Conservation (phyloP, 2,329 filamentous ascomycete species). For the Aspergillus fumigatus region DNA sequence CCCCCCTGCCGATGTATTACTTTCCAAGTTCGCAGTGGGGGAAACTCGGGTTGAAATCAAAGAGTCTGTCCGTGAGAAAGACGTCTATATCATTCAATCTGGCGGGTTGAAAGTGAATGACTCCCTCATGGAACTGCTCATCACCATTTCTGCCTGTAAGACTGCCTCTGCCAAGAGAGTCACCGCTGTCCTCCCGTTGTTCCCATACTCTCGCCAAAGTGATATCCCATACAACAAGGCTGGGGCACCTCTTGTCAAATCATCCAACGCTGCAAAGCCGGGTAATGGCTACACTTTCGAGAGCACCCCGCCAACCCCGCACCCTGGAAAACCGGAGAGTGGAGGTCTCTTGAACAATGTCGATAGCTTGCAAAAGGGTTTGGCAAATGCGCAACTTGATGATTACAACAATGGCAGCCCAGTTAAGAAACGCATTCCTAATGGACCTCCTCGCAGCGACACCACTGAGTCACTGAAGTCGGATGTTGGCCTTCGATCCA, state of each 20-base stretch:
- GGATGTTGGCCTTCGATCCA: constrained; percentile 16
- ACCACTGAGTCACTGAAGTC: constrained; percentile 37
- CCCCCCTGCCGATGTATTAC: constrained; percentile 74
- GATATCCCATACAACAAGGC: constrained; percentile 96
- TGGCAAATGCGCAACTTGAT: constrained; percentile 63
- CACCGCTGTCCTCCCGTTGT: constrained; percentile 88
- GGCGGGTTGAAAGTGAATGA: constrained; percentile 92
- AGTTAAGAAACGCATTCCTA: constrained; percentile 42
- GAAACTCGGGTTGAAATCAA: constrained; percentile 94
- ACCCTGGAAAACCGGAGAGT: constrained; percentile 65
- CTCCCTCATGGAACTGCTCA: constrained; percentile 91
- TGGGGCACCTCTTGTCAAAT: constrained; percentile 79
- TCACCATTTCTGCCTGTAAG: constrained; percentile 98
- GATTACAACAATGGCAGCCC: constrained; percentile 44
- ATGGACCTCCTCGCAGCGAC: constrained; percentile 36
- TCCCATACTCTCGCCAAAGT: constrained; percentile 94
- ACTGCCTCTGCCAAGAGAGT: constrained; percentile 87
- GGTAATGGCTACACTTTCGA: constrained; percentile 74
- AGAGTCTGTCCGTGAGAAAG: constrained; percentile 94
- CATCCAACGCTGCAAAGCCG: constrained; percentile 40
- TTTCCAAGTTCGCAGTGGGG: constrained; percentile 90
- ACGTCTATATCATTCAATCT: constrained; percentile 98
- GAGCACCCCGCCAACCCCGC: constrained; percentile 81
- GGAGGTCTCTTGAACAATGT: constrained; percentile 62
- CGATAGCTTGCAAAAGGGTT: constrained; percentile 65